Base-by-base conservation (phyloP, 73 alveolate genomes). In the Tetrahymena borealis region DNA sequence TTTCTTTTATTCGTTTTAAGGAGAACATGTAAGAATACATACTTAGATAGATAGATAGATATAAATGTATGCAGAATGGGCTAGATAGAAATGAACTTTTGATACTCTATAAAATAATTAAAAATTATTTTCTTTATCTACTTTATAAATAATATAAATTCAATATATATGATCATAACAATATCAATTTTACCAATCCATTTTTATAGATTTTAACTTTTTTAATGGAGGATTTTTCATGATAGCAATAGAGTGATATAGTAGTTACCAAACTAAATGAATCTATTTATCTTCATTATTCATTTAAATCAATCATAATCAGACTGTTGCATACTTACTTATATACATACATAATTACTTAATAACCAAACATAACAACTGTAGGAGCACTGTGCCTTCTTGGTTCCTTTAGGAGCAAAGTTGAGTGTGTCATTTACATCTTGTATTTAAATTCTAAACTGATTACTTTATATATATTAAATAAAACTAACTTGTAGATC, bases 191-290 rank as follows among this genome's bases (percentile, higher is more conserved):
- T 60, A 60, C 85, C n/a, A 60, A 60, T 24, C 28, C 85, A 60
- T 60, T 60, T 60, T 60, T 60, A 60, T 60, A 60, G 28, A 13
- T 60, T 60, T 60, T 60, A 60, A 60, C n/a, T 60, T 60, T 60
- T 60, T 60, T 60, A 60, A 60, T 60, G 85, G 85, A 60, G 85
- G 85, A 60, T 60, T 60, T 60, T 60, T 60, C 85, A 60, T 60
- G 28, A 60, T 60, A 60, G 37, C 85, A 24, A 24, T 24, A 60
- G 85, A 60, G 85, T 35, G 5, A 35, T 13, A 60, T 60, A 60
- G 28, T 60, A n/a, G n/a, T n/a, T n/a, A n/a, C 85, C 6, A 60
- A 15, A 60, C 85, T 15, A 60, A 60, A 60, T n/a, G n/a, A n/a
- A n/a, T n/a, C n/a, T n/a, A n/a, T n/a, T n/a, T n/a, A n/a, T n/a